These are phyloP conservation scores for Stagonosporopsis rhizophila DNA, from an alignment of 2,329 filamentous ascomycete genomes.

Conservation along the genomic window DNA sequence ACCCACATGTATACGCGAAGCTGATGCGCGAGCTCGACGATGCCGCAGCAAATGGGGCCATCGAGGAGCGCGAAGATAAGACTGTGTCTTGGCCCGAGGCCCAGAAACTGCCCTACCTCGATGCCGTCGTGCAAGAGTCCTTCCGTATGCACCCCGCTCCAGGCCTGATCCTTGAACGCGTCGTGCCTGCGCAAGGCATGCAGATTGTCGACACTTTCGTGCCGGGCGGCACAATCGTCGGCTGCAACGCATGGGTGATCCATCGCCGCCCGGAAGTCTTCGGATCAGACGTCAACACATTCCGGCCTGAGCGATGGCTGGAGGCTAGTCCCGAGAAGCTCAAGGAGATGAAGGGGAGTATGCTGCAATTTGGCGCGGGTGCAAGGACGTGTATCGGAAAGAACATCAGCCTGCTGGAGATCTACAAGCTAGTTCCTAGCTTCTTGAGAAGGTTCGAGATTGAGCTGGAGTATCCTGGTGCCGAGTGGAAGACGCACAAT, in stretches of 20 bases:
- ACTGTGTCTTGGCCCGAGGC: constrained; percentile 73
- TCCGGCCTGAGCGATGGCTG: constrained; percentile 72
- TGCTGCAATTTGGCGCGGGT: constrained; percentile 78
- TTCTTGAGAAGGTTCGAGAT: constrained; percentile 70
- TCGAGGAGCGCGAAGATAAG: constrained; percentile 56
- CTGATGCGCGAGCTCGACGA: constrained; percentile 69
- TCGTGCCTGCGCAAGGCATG: constrained; percentile 70
- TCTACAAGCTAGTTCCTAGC: constrained; percentile 61
- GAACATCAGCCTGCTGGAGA: constrained; percentile 58
- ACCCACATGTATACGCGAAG: constrained; percentile 62
- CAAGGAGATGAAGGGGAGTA: constrained; percentile 71
- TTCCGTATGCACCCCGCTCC: constrained; percentile 79
- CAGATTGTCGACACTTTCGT: constrained; percentile 69
- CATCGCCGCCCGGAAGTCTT: constrained; percentile 73
- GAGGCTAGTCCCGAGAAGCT: constrained; percentile 63
- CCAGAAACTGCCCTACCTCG: constrained; percentile 75
- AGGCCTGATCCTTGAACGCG: constrained; percentile 74
- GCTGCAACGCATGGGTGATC: constrained; percentile 77
- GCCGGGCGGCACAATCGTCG: constrained; percentile 74
- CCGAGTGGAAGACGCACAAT: constrained; percentile 58
- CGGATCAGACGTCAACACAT: constrained; percentile 70
- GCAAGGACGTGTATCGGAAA: constrained; percentile 71
- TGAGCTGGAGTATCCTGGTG: constrained; percentile 49
- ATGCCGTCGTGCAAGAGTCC: constrained; percentile 79
- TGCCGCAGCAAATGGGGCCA: constrained; percentile 60